A percentile compares a stretch with the other conserved stretches of the same genome.
Conservation (phyloP, 345 rosid genomes). For the Lumnitzera littorea region DNA sequence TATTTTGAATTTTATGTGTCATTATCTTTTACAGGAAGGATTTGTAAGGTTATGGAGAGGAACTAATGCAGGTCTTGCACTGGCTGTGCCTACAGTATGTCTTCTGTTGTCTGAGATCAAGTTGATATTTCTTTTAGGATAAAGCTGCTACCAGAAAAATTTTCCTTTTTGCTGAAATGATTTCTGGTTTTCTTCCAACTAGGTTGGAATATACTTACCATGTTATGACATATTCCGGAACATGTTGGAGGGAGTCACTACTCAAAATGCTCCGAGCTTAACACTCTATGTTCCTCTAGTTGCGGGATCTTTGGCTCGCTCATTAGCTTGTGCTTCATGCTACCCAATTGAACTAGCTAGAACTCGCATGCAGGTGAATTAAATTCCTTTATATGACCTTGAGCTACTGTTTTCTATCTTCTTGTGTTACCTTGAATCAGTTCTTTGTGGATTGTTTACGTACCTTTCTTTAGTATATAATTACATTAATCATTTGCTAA, state of each 20-base stretch:
- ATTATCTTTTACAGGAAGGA: conserved; percentile 59
- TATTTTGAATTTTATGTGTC: background rate
- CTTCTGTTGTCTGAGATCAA: background rate
- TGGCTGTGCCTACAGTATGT: conserved; percentile 86
- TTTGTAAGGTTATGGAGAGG: conserved; percentile 91
- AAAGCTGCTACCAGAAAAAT: background rate
- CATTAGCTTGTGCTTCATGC: conserved; percentile 85
- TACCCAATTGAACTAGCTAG: conserved; percentile 96
- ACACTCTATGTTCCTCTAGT: conserved; percentile 58
- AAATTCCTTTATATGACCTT: background rate
- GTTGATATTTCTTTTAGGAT: background rate
- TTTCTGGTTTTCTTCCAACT: conserved; percentile 8
- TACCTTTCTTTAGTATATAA: too few relatives aligned
- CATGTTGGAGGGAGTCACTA: conserved; percentile 56
- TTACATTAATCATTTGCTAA: too few relatives aligned
- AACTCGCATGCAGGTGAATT: conserved; percentile 93
- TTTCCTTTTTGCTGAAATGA: conserved; percentile 3
- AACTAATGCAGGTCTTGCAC: conserved; percentile 89
- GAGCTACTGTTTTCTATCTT: too few relatives aligned
- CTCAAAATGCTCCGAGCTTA: conserved; percentile 36
- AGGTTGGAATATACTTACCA: conserved; percentile 97
- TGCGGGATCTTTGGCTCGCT: conserved; percentile 85
- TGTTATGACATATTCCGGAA: conserved; percentile 83
- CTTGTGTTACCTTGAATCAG: too few relatives aligned
- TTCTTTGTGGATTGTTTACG: too few relatives aligned